Conservation (phyloP, 192 early-diverging fungal genomes). For the Coemansia sp. region DNA sequence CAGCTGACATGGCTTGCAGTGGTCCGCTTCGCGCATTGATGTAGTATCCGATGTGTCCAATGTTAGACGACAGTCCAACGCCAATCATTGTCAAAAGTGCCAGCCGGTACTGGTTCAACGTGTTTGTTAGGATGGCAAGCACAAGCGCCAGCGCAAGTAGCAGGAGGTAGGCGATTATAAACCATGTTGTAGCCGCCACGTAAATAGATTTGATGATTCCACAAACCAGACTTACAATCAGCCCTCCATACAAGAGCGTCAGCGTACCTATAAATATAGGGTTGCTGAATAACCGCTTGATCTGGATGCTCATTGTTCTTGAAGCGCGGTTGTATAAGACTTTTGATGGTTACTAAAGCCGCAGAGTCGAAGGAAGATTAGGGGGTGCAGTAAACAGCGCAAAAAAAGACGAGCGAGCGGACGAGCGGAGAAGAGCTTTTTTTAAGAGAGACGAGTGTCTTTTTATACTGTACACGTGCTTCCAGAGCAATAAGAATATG, state of each 20-base stretch:
- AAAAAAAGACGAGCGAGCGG: background rate
- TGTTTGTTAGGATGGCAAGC: slow-evolving; percentile 28
- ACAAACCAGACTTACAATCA: slow-evolving; percentile 35
- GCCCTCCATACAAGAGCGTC: slow-evolving; percentile 42
- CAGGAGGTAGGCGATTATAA: slow-evolving; percentile 42
- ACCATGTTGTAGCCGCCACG: slow-evolving; percentile 48
- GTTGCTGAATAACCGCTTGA: slow-evolving; percentile 41
- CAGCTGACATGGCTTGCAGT: slow-evolving; percentile 53
- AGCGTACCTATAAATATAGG: slow-evolving; percentile 51
- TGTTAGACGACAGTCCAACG: slow-evolving; percentile 36
- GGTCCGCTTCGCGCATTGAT: slow-evolving; percentile 45
- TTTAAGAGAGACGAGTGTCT: background rate
- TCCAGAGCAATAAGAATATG: slow-evolving; percentile 2
- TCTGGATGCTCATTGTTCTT: slow-evolving; percentile 18
- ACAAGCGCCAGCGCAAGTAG: slow-evolving; percentile 28
- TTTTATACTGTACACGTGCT: slow-evolving; percentile 11
- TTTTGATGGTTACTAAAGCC: too few species aligned
- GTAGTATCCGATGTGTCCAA: slow-evolving; percentile 52
- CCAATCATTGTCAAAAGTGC: slow-evolving; percentile 50
- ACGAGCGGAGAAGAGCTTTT: background rate
- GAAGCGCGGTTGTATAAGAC: background rate
- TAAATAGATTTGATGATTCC: slow-evolving; percentile 40
- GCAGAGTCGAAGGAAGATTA: too few species aligned
- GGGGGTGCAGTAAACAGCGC: background rate
- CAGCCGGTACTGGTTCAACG: slow-evolving; percentile 50